These are phyloP conservation scores for Coprinellus aureogranulatus DNA, from an alignment of 768 basidiomycete genomes.

Conservation along the genomic window DNA sequence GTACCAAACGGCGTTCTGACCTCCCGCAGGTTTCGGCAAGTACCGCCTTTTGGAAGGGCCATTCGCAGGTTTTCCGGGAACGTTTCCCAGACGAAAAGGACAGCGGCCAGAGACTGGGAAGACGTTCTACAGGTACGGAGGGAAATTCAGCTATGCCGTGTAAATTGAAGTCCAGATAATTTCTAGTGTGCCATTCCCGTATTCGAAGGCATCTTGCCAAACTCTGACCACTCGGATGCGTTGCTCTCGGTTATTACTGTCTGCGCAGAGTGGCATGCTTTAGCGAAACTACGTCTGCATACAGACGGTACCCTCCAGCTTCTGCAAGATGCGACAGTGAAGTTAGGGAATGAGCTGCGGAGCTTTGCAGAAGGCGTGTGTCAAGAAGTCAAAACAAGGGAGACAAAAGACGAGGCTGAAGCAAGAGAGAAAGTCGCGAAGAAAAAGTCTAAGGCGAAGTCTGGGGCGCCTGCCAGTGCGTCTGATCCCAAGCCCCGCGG, in stretches of 20 bases:
- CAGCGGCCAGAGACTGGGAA: constrained; percentile 30
- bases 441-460: too few relatives aligned
- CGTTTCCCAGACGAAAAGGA: constrained; percentile 23
- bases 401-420: too few relatives aligned
- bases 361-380: not conserved
- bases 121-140: constrained; percentile 31
- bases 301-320: constrained; percentile 2
- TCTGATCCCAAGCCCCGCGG: too few relatives aligned
- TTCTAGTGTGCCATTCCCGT: constrained; percentile 10
- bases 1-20: not conserved
- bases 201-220: constrained; percentile 4
- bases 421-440: too few relatives aligned
- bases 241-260: not conserved
- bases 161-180: not conserved
- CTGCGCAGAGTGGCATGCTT: constrained; percentile 5
- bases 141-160: not conserved
- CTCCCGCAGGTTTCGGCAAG: constrained; percentile 9
- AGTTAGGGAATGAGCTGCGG: not conserved
- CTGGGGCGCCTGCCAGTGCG: too few relatives aligned
- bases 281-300: constrained; percentile 11
- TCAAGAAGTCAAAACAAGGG: not conserved
- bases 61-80: constrained; percentile 26
- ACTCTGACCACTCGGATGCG: not conserved
- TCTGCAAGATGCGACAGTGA: not conserved
- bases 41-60: constrained; percentile 15